Percentiles rank a stretch among this genome's conserved stretches.
Evolutionary conservation across 345 rosid species (phyloP).

Genomic region (Excoecaria agallocha): DNA sequence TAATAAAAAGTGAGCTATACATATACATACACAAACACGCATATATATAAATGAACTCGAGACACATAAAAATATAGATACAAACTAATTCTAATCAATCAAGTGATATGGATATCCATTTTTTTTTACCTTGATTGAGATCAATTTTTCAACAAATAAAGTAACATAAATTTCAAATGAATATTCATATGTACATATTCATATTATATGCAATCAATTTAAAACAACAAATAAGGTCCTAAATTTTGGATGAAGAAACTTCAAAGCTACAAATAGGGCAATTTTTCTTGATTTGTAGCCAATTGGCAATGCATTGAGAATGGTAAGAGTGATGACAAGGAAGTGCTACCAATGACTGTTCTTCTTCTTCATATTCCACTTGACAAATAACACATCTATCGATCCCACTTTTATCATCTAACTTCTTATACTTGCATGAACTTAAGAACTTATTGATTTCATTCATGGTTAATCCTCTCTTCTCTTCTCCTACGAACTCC

Average conservation of each 20-base stretch:
- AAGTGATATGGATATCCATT: not conserved
- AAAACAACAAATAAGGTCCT: not conserved
- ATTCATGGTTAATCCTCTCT: slow-evolving; percentile 43
- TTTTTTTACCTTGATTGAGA: no score
- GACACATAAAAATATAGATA: not conserved
- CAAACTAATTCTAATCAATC: not conserved
- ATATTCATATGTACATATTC: not conserved
- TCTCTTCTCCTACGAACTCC: slow-evolving; percentile 62
- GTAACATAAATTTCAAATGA: not conserved
- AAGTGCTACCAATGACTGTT: slow-evolving; percentile 41
- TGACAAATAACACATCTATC: slow-evolving; percentile 82
- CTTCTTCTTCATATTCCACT: slow-evolving; percentile 63
- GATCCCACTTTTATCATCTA: slow-evolving; percentile 26
- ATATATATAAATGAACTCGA: not conserved
- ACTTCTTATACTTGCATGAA: slow-evolving; percentile 9
- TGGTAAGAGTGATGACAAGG: slow-evolving; percentile 67
- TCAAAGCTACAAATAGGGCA: slow-evolving; percentile 75
- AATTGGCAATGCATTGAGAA: slow-evolving; percentile 53
- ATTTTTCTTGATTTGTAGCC: slow-evolving; percentile 65
- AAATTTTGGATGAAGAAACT: slow-evolving; percentile 34
- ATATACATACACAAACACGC: no score
- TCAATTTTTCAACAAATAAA: not conserved
- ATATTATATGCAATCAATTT: not conserved
- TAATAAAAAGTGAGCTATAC: no score
- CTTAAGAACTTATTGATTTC: slow-evolving; percentile 45